Base-by-base conservation (phyloP, 352 stramenopile species). In the Phytopythium cucurbitacearum region DNA sequence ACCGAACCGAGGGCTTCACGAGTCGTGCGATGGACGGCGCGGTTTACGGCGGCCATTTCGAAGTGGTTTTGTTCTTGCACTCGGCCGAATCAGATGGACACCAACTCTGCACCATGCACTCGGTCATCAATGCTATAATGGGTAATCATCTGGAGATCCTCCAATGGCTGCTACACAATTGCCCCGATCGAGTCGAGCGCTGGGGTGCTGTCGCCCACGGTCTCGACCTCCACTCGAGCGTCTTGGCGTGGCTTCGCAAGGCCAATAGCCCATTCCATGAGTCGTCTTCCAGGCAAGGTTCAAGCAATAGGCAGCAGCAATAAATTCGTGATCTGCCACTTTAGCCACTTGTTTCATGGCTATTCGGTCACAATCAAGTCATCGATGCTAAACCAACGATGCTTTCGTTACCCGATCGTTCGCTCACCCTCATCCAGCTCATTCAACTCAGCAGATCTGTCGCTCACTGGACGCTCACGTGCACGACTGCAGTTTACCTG, bases 1-100 rank as follows among this genome's bases (percentile, higher is more conserved):
- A 49, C 28, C 44, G 44, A n/a, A 13, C 9, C 28, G 44, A 49
- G 13, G 44, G 44, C n/a, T 49, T 49, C 32, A 49, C 44, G 9
- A 49, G 44, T 21, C 44, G 47, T 7, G 46, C 46, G 16, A 52
- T 52, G 46, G 46, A 52, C 32, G 35, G 33, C 35, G 46, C 46
- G 3, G 46, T 62, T 43, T 51, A 59, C 33, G 51, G 57, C 10
- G 67, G 67, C 3, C 56, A 72, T 40, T 65, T 74, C 6, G 60
- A 76, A 15, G 40, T 76, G 13, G 16, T 78, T 11, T 37, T 73
- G 1, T 73, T 64, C 53, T 51, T 79, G 7, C 66, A 69, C 42
- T 53, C 34, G 4, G 37, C 64, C 21, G 51, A 51, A 10, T 53
- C 41, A 1, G 57, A 60, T n/a, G 12, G 39, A 13, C 45, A 32